Evolutionary conservation across 371 early-diverging fungal genomes (phyloP).

Genomic region (Haplosporangium sp.): DNA sequence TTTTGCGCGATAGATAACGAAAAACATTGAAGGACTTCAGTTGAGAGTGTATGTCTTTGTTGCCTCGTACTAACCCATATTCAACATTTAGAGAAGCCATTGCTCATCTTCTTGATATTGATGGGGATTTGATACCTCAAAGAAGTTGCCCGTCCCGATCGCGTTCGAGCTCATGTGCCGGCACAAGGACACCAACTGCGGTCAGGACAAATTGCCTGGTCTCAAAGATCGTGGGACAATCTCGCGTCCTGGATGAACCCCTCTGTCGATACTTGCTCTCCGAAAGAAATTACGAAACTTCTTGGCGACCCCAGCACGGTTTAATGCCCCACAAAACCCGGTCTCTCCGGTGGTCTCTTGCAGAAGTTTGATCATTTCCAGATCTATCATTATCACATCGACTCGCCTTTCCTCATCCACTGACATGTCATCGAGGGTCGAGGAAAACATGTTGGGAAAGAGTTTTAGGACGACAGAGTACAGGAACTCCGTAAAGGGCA

Average conservation of each 20-base stretch:
- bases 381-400: slow-evolving; percentile 84
- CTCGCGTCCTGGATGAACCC: slow-evolving; percentile 86
- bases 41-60: too few relatives aligned
- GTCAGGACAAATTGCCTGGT: slow-evolving; percentile 91
- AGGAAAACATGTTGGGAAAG: slow-evolving; percentile 97
- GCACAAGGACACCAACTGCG: slow-evolving; percentile 93
- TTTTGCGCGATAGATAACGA: neutral
- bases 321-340: slow-evolving; percentile 66
- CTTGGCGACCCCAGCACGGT: slow-evolving; percentile 68
- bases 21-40: neutral
- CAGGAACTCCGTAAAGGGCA: slow-evolving; percentile 96
- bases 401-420: slow-evolving; percentile 91
- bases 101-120: slow-evolving; percentile 83
- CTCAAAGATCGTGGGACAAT: slow-evolving; percentile 90
- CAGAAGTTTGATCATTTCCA: slow-evolving; percentile 93
- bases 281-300: slow-evolving; percentile 86
- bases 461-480: slow-evolving; percentile 91
- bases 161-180: slow-evolving; percentile 92
- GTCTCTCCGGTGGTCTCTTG: slow-evolving; percentile 95
- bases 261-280: slow-evolving; percentile 81
- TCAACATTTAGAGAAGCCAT: too few relatives aligned
- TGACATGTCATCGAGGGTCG: slow-evolving; percentile 92
- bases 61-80: too few relatives aligned
- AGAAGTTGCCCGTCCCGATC: slow-evolving; percentile 94
- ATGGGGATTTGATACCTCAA: slow-evolving; percentile 90